Evolutionary conservation across 2,329 filamentous ascomycete species (phyloP), one percentile per base, ranked within the genome.

Genomic region (Xylariaceae sp.): DNA sequence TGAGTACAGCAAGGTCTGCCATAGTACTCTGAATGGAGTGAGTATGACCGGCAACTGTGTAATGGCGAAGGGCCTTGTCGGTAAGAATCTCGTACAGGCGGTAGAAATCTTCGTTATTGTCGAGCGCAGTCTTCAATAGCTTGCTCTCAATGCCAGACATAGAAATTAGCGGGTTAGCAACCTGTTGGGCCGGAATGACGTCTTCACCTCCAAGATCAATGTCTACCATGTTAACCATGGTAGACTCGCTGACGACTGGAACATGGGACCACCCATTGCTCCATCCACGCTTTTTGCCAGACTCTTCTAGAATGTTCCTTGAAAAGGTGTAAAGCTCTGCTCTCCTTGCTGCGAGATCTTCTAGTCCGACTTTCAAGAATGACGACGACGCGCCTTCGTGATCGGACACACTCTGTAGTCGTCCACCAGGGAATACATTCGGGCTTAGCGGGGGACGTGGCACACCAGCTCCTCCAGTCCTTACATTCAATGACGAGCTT

Each of bases 1-100:
- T 93, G 47, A 97, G 78, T 4, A 95, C 83, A 1, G 92, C 95
- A 41, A 98, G 82, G 73, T 99, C 95, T 8, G 91, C 89, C 72
- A 93, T 85, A 58, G 88, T 87, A 17, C 87, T 83, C 65, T 96
- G 87, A 1, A 90, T 87, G 6, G 91, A 90, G 65, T 96, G 89
- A 0, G 81, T 81, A 62, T 94, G 89, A 53, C 87, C 89, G 4
- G 93, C 92, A 4, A 92, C 85, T 12, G 87, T 87, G 71, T 91
- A 96, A 69, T 96, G 90, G 1, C 90, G 89, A 54, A 96, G 84
- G 3, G 93, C 88, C 60, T 90, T 88, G 65, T 95, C 89, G 6
- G 91, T 96, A n/a, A 97, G 79, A 8, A 85, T 87, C 69, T 94
- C 86, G 66, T 88, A 90, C 0, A 88, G 77, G 6, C 79, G 78